A percentile compares a stretch with the other conserved stretches of the same genome.
Conservation (phyloP, 2,329 filamentous ascomycete genomes). For the Paecilomyces formosus region DNA sequence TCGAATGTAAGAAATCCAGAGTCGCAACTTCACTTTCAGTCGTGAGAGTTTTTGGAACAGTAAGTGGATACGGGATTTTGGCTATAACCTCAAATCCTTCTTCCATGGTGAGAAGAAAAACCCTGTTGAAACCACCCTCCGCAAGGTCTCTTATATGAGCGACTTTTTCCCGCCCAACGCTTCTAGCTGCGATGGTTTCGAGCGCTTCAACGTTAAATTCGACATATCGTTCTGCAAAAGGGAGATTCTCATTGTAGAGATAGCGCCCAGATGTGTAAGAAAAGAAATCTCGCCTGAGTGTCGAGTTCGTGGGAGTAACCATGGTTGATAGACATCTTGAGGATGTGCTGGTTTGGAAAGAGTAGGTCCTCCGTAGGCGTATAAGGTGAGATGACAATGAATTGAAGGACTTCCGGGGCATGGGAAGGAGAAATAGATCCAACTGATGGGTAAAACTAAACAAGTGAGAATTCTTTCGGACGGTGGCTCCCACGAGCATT, state of each 20-base stretch:
- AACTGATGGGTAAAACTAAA: no score
- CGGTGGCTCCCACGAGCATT: no score
- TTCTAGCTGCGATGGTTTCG: not conserved
- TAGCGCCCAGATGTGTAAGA: not conserved
- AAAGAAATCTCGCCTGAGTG: not conserved
- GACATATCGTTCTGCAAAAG: conserved; percentile 1
- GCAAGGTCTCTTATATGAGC: conserved; percentile 20
- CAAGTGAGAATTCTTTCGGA: no score
- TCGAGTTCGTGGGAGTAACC: not conserved
- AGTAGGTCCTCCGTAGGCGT: no score
- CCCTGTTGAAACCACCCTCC: conserved; percentile 31
- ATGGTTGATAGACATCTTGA: no score
- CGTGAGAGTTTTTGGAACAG: conserved; percentile 20
- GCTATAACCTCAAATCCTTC: conserved; percentile 23
- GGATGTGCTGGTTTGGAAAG: no score
- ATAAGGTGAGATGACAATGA: no score
- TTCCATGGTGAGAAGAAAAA: conserved; percentile 23
- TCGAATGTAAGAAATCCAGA: conserved; percentile 17
- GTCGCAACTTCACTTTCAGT: conserved; percentile 33
- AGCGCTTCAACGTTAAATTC: conserved; percentile 6
- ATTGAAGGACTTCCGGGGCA: no score
- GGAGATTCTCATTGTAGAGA: conserved; percentile 2
- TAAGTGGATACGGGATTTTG: conserved; percentile 24
- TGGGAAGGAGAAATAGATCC: no score
- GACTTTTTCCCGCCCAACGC: not conserved